Conservation (phyloP, 345 rosid genomes). For the Eucalyptus cloeziana region DNA sequence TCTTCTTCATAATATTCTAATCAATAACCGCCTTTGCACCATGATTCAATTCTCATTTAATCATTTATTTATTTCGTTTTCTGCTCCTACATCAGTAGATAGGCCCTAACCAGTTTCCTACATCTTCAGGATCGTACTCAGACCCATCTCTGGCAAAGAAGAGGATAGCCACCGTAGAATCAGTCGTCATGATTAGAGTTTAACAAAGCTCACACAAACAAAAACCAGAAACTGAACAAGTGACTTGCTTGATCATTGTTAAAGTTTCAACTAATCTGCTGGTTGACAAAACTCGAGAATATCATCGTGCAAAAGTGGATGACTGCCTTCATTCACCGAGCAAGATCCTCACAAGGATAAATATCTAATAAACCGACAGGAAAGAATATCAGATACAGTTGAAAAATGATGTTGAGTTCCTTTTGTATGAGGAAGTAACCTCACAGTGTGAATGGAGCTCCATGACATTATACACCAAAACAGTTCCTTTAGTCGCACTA, state of each 20-base stretch:
- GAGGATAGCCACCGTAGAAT: background rate
- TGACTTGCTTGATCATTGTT: background rate
- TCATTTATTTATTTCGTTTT: background rate
- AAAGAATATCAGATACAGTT: background rate
- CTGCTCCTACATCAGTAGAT: background rate
- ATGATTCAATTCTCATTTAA: background rate
- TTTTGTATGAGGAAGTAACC: constrained; percentile 22
- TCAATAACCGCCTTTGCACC: background rate
- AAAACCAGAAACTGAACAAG: background rate
- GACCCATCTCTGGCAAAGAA: background rate
- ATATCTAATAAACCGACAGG: background rate
- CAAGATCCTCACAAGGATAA: background rate
- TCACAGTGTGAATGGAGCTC: constrained; percentile 74
- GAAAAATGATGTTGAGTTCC: background rate
- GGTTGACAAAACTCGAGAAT: background rate
- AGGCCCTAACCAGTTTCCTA: background rate
- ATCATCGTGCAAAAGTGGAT: background rate
- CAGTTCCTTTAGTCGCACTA: constrained; percentile 65
- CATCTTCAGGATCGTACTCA: background rate
- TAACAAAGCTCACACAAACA: background rate
- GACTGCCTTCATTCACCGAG: background rate
- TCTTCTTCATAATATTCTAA: background rate
- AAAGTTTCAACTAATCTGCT: background rate
- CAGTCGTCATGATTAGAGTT: background rate
- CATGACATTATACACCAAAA: constrained; percentile 77